Evolutionary conservation across 495 filamentous ascomycete species (phyloP).

Genomic region (Xylaria telfairii): DNA sequence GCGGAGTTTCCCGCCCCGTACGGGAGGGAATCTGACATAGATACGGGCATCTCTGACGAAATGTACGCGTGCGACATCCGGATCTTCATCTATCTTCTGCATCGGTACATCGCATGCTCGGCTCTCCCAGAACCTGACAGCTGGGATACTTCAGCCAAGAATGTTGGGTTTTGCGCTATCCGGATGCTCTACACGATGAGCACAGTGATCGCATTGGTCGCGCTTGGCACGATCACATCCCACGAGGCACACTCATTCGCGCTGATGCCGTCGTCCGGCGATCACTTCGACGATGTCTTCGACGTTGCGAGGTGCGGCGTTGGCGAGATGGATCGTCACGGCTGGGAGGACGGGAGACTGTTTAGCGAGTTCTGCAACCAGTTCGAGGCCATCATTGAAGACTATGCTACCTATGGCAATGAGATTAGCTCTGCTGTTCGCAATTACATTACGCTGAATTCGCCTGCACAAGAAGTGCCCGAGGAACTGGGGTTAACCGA

Average conservation of each 20-base stretch:
- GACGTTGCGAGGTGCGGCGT: background rate
- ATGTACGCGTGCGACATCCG: background rate
- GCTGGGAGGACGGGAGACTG: slow-evolving; percentile 11
- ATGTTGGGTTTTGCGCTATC: background rate
- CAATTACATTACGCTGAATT: background rate
- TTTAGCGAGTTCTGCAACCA: slow-evolving; percentile 5
- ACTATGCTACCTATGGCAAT: slow-evolving; percentile 1
- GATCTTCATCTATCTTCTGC: slow-evolving; percentile 25
- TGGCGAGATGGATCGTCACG: background rate
- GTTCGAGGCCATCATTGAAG: background rate
- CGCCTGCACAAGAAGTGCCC: background rate
- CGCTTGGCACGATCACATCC: background rate
- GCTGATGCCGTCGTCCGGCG: background rate
- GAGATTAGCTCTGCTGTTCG: background rate
- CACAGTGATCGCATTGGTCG: slow-evolving; percentile 9
- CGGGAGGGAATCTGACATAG: background rate
- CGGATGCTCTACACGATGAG: slow-evolving; percentile 22
- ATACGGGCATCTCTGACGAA: background rate
- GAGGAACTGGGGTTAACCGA: background rate
- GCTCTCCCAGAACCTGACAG: background rate
- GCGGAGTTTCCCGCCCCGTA: background rate
- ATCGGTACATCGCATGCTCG: slow-evolving; percentile 9
- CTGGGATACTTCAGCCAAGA: slow-evolving; percentile 8
- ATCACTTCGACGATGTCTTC: background rate
- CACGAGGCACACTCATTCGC: background rate